These are phyloP conservation scores for Aspergillus hancockii DNA, from an alignment of 495 filamentous ascomycete genomes.

Conservation along the genomic window DNA sequence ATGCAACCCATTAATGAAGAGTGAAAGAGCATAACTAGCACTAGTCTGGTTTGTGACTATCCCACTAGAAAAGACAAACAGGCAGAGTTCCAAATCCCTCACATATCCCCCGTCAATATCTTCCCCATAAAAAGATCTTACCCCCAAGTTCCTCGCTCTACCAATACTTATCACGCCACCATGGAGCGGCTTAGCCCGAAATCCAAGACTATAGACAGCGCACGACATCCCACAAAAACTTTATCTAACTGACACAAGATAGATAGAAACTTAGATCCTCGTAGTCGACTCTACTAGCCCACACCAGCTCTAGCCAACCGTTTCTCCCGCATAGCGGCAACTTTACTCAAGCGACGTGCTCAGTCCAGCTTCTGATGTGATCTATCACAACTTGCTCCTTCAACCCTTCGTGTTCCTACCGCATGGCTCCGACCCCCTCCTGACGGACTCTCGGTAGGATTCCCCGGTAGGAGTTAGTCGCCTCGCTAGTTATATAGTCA, in stretches of 20 bases:
- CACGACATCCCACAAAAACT: neutral
- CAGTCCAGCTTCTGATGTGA: constrained; percentile 5
- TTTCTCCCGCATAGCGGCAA: constrained; percentile 9
- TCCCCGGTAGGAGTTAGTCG: too few relatives aligned
- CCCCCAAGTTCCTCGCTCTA: neutral
- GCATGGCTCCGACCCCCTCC: neutral
- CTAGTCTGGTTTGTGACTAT: too few relatives aligned
- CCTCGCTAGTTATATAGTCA: too few relatives aligned
- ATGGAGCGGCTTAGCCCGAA: neutral
- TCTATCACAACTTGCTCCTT: constrained; percentile 5
- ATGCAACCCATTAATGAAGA: too few relatives aligned
- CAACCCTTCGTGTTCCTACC: neutral
- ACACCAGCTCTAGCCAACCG: constrained; percentile 15
- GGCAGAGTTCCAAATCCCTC: too few relatives aligned
- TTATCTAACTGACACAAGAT: constrained; percentile 2
- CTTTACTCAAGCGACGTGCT: neutral
- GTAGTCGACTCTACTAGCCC: constrained; percentile 5
- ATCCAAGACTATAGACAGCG: neutral
- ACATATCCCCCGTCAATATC: too few relatives aligned
- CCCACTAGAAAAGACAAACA: too few relatives aligned
- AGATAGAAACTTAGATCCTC: neutral
- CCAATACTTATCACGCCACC: neutral
- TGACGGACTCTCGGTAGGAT: neutral
- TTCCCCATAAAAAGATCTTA: too few relatives aligned
- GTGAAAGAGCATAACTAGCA: too few relatives aligned